Conservation (phyloP, 805 yeast species). For the Wickerhamiella dianesei region DNA sequence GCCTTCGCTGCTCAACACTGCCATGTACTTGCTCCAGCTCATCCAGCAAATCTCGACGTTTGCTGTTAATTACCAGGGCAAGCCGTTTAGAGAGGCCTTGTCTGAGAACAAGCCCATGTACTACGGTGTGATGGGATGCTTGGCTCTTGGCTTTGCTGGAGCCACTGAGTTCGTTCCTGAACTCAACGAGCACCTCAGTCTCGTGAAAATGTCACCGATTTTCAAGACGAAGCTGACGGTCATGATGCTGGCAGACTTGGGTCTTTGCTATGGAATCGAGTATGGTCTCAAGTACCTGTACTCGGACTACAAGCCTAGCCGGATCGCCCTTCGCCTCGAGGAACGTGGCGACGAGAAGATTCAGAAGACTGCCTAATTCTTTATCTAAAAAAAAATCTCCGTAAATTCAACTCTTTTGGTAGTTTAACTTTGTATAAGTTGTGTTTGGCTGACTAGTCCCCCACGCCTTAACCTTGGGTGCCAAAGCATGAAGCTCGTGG, state of each 20-base stretch:
- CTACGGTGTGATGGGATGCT: conserved; percentile 85
- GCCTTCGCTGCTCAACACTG: conserved; percentile 90
- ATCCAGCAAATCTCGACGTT: conserved; percentile 96
- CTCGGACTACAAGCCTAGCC: conserved; percentile 85
- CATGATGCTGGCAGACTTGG: conserved; percentile 63
- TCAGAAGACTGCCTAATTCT: neutral
- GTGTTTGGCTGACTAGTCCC: too few species aligned
- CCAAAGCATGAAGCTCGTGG: neutral
- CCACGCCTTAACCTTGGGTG: neutral
- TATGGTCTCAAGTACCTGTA: conserved; percentile 66
- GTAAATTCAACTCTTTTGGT: neutral
- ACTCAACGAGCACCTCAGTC: conserved; percentile 77
- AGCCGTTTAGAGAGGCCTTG: conserved; percentile 88
- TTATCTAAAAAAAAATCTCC: neutral
- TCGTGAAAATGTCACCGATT: conserved; percentile 65
- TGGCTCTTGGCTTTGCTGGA: conserved; percentile 76
- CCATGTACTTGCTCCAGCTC: conserved; percentile 84
- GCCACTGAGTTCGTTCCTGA: conserved; percentile 93
- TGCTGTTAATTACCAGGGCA: conserved; percentile 95
- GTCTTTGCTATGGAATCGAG: conserved; percentile 66
- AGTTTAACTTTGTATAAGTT: neutral
- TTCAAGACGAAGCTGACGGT: conserved; percentile 70
- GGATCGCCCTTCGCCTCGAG: conserved; percentile 46
- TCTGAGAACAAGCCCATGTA: conserved; percentile 91
- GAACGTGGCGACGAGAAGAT: conserved; percentile 20